Evolutionary conservation across 2,329 filamentous ascomycete genomes (phyloP), one percentile per base, ranked within the genome.

Genomic region (Thielaviopsis musarum): DNA sequence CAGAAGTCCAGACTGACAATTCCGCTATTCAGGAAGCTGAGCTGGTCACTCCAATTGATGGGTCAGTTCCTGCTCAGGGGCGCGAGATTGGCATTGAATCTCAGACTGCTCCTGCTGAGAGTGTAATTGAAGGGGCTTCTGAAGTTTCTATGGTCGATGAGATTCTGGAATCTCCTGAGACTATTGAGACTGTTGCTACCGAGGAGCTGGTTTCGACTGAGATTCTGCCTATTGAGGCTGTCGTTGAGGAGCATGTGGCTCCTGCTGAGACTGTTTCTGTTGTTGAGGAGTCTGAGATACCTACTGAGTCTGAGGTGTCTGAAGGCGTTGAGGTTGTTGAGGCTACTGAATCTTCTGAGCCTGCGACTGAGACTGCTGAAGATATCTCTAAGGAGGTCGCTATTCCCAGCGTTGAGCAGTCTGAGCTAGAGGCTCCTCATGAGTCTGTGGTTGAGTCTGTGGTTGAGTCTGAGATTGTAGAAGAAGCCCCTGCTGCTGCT

Each of bases 401-500:
- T 17, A n/a, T 12, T n/a, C 26, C 28, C 13, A 45, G 15, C 15
- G 15, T 45, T 45, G 17, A 15, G 13, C 15, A 45, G 38, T 45
- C 17, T 45, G 38, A 45, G 12, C 2, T 45, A 2, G 15, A 17
- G 13, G 38, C 12, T 45, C 15, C 38, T 45, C 38, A n/a, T 17
- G 38, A 45, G 38, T n/a, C 15, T 45, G 15, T 10, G 2, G 15
- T n/a, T 45, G 52, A 57, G 17, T 52, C 58, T 51, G 58, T 55
- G 21, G 60, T 30, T 26, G 52, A 64, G 64, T 58, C 63, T 65
- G 62, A 52, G 21, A 22, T 24, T 58, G 24, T 24, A 28, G 54
- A 57, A 2, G 58, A 52, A 9, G 58, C 55, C 6, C 61, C 59
- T 28, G 21, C 56, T 5, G 61, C 62, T 57, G 34, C 15, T 1